Base-by-base conservation (phyloP, 2,329 filamentous ascomycete genomes). In the Arachnomyces sp. region DNA sequence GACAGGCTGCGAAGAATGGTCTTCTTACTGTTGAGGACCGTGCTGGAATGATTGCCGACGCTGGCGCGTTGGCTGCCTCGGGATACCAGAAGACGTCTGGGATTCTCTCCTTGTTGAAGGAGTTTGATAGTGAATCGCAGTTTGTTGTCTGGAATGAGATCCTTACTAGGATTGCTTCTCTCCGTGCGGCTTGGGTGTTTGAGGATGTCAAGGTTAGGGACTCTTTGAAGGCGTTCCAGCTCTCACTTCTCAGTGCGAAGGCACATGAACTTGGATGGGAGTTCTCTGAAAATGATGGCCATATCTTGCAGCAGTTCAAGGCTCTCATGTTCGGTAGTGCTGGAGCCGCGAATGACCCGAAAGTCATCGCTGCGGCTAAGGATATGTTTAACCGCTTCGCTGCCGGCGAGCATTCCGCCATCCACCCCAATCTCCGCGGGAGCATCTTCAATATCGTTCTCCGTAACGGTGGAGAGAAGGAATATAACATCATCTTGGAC, bases 61-160 rank as follows among this genome's bases (percentile, higher is more conserved):
- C 90, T 3, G 88, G 87, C 52, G 87, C 90, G 20, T 73, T 96
- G 51, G 86, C 90, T 39, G 77, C 84, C 28, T 92, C 89, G 35
- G 90, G 90, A 25, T 94, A 94, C 62, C 86, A 94, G 62, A 93
- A 86, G 72, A 94, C 90, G 0, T 94, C 89, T 12, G 88, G 87
- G 9, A 75, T 94, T 38, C 67, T 96, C 32, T 88, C 83, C 39
- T 73, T 96, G 11, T 73, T 96, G 40, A 84, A 93, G 60, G 81
- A 84, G 36, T 92, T 96, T 58, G 77, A 81, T 55, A 70, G 66
- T 46, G 90, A 96, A 67, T 72, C 79, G 1, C 85, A 94, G 54
- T 95, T 88, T 50, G 85, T 95, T 30, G 90, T 96, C 2, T 96
- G 90, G 90, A 88, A 86, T 50, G 89, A 95, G 63, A 85, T 96